Conservation (phyloP, 208 protist species). For the Acanthamoeba sp. region DNA sequence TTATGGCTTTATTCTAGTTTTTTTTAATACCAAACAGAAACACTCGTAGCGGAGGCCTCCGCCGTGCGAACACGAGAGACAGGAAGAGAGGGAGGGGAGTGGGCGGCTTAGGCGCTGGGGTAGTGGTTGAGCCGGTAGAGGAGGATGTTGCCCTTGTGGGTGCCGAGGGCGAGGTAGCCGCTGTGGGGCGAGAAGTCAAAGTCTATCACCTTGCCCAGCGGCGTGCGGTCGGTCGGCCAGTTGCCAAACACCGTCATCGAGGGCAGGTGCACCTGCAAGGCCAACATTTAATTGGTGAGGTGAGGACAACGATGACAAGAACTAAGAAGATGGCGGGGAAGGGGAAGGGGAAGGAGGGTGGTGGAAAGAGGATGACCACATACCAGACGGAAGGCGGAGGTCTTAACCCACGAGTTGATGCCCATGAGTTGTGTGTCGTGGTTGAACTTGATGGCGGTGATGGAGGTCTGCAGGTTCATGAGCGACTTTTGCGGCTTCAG, state of each 20-base stretch:
- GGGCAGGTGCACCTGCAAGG: conserved; percentile 62
- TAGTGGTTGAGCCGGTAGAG: conserved; percentile 80
- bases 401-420: conserved; percentile 22
- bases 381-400: conserved; percentile 37
- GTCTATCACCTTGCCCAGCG: conserved; percentile 37
- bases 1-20: too few species aligned
- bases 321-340: not conserved
- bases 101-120: not conserved
- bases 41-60: too few species aligned
- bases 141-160: conserved; percentile 69
- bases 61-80: too few species aligned
- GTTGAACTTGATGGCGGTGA: conserved; percentile 71
- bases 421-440: conserved; percentile 53
- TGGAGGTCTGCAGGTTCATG: conserved; percentile 70
- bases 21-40: too few species aligned
- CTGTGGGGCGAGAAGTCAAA: conserved; percentile 70
- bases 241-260: conserved; percentile 72
- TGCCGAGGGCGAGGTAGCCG: conserved; percentile 76
- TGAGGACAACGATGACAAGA: not conserved
- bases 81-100: not conserved
- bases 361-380: too few species aligned
- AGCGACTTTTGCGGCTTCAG: conserved; percentile 43
- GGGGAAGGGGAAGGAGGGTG: not conserved
- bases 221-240: conserved; percentile 74
- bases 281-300: not conserved